phyloP scores from a whole-genome alignment of 2,329 filamentous ascomycete species.

The Xylariomycetidae sp. region DNA sequence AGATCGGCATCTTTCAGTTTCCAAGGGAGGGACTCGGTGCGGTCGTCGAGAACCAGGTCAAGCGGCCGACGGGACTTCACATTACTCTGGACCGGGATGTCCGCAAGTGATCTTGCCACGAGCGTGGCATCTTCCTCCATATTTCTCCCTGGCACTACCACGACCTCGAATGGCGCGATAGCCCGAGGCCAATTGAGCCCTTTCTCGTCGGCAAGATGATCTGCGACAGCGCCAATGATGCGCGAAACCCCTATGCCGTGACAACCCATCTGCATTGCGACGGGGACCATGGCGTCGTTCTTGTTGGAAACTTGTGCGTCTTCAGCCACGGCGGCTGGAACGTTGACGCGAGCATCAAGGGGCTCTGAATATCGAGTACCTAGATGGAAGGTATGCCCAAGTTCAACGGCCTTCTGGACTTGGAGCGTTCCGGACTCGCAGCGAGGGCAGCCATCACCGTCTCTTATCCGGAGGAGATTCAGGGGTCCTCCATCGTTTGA shows the following conservation, averaged over 20 bases:
- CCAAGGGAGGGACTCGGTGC: constrained; percentile 65
- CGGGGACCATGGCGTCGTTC: constrained; percentile 22
- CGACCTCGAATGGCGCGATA: constrained; percentile 79
- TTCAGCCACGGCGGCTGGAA: constrained; percentile 28
- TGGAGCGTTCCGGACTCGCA: constrained; percentile 62
- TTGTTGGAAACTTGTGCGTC: constrained; percentile 11
- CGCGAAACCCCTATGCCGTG: constrained; percentile 92
- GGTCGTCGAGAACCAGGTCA: constrained; percentile 73
- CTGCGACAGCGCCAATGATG: constrained; percentile 80
- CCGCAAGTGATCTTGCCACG: constrained; percentile 59
- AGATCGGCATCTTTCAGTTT: constrained; percentile 88
- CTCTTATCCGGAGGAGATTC: constrained; percentile 59
- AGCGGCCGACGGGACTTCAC: constrained; percentile 25
- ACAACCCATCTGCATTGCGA: constrained; percentile 86
- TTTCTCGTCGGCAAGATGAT: constrained; percentile 63
- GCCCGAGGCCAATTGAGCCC: constrained; percentile 84
- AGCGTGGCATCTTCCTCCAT: constrained; percentile 43
- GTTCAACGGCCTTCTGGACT: constrained; percentile 73
- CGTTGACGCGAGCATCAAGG: constrained; percentile 58
- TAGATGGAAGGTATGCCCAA: constrained; percentile 93
- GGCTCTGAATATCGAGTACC: constrained; percentile 82
- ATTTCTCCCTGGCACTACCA: constrained; percentile 54
- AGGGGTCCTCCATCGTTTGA: constrained; percentile 34
- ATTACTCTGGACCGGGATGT: constrained; percentile 4
- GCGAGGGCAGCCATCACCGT: constrained; percentile 68